Evolutionary conservation across 139 green algal genomes (phyloP).

Genomic region (Picochlorum sp.): DNA sequence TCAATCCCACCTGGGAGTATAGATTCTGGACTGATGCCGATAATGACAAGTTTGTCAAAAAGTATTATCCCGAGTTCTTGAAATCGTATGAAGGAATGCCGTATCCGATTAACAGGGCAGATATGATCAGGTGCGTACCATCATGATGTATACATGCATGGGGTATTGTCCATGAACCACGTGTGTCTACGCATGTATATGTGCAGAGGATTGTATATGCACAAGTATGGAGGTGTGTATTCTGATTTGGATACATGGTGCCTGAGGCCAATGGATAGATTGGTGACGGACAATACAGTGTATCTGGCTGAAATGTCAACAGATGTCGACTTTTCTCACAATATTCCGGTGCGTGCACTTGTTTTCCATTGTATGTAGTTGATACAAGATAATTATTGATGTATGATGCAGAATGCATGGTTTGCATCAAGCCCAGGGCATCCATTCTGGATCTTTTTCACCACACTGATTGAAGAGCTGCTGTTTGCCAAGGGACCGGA

Average conservation of each 20-base stretch:
- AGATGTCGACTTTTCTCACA: conserved; percentile 19
- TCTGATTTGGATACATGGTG: conserved; percentile 29
- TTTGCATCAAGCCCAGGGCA: conserved; percentile 24
- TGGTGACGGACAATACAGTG: conserved; percentile 1
- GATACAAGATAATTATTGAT: no score
- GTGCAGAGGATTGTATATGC: conserved; percentile 18
- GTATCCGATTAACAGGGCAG: conserved; percentile 11
- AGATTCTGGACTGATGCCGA: conserved; percentile 26
- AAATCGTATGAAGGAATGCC: conserved; percentile 21
- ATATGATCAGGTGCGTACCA: background rate
- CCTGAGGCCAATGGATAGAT: conserved; percentile 9
- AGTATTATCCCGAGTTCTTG: conserved; percentile 27
- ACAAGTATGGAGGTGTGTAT: conserved; percentile 24
- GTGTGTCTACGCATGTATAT: no score
- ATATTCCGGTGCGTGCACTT: conserved; percentile 15
- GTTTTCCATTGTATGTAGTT: background rate
- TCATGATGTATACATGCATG: background rate
- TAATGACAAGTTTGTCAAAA: conserved; percentile 19
- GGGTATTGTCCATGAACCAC: background rate
- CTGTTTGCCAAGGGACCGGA: background rate
- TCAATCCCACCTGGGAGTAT: conserved; percentile 31
- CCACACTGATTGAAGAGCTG: background rate
- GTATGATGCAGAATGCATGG: conserved; percentile 21
- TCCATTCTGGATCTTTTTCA: conserved; percentile 18
- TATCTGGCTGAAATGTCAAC: conserved; percentile 22